Conservation (phyloP, 768 basidiomycete genomes). For the Rhizopogon vesiculosus region DNA sequence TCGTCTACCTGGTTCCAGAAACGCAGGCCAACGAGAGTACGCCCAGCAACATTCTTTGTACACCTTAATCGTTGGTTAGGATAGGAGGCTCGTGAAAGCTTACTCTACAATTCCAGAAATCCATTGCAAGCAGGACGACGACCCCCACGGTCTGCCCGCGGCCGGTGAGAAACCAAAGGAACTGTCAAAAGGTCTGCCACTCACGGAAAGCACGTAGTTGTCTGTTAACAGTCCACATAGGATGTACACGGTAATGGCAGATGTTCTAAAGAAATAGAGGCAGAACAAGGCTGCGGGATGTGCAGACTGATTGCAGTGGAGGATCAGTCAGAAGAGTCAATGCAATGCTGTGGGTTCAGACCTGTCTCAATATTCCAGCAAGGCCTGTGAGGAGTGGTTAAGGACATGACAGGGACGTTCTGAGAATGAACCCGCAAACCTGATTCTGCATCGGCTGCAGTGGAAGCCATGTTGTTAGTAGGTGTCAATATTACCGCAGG, state of each 20-base stretch:
- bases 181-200: constrained; percentile 21
- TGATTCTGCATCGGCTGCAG: constrained; percentile 67
- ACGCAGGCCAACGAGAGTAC: constrained; percentile 89
- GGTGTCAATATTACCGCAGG: constrained; percentile 56
- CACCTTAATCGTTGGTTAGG: not conserved
- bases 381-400: constrained; percentile 41
- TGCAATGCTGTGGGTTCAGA: constrained; percentile 21
- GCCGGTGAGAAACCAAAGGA: not conserved
- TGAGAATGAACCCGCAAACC: constrained; percentile 34
- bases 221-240: constrained; percentile 87
- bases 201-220: constrained; percentile 90
- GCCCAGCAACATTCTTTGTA: constrained; percentile 83
- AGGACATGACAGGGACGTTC: not conserved
- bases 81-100: constrained; percentile 12
- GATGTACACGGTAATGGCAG: constrained; percentile 89
- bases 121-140: constrained; percentile 91
- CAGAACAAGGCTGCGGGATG: constrained; percentile 83
- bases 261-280: constrained; percentile 82
- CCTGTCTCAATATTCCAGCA: constrained; percentile 74
- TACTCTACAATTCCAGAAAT: constrained; percentile 98
- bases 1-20: constrained; percentile 99
- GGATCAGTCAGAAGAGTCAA: constrained; percentile 5
- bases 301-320: constrained; percentile 50
- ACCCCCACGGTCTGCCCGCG: constrained; percentile 73
- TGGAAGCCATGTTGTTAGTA: constrained; percentile 50